Evolutionary conservation across 257 asterid species (phyloP).

Genomic region (Anisodus acutangulus): DNA sequence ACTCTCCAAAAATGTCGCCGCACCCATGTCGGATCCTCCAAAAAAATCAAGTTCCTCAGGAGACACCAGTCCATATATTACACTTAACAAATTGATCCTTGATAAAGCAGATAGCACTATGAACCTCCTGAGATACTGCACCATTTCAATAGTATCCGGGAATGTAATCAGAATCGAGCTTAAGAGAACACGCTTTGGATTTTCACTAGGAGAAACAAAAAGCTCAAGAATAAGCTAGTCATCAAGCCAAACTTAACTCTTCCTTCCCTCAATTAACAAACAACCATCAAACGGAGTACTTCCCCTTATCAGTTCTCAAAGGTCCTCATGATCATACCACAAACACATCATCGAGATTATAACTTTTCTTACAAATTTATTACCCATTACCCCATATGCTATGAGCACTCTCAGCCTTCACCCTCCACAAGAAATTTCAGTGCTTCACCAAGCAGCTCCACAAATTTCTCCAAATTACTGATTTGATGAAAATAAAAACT

Average conservation of each 20-base stretch:
- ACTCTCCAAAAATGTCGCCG: too few relatives aligned
- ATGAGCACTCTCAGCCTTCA: not conserved
- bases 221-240: not conserved
- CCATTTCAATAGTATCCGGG: not conserved
- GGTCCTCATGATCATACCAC: too few relatives aligned
- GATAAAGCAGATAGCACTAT: not conserved
- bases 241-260: not conserved
- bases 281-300: too few relatives aligned
- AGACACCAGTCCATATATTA: not conserved
- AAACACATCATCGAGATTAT: too few relatives aligned
- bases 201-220: not conserved
- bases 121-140: not conserved
- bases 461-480: not conserved
- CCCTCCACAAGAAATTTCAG: slow-evolving; percentile 3
- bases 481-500: not conserved
- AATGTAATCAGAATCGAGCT: slow-evolving; percentile 1
- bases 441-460: not conserved
- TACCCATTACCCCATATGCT: not conserved
- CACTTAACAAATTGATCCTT: slow-evolving; percentile 7
- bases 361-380: not conserved
- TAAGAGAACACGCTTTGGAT: not conserved
- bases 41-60: not conserved
- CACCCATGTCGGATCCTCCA: too few relatives aligned
- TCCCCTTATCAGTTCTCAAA: too few relatives aligned
- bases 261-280: not conserved